A percentile compares a stretch with the other conserved stretches of the same genome.
Evolutionary conservation across 495 filamentous ascomycete species (phyloP).

Genomic region (Aspergillus incahuasiensis): DNA sequence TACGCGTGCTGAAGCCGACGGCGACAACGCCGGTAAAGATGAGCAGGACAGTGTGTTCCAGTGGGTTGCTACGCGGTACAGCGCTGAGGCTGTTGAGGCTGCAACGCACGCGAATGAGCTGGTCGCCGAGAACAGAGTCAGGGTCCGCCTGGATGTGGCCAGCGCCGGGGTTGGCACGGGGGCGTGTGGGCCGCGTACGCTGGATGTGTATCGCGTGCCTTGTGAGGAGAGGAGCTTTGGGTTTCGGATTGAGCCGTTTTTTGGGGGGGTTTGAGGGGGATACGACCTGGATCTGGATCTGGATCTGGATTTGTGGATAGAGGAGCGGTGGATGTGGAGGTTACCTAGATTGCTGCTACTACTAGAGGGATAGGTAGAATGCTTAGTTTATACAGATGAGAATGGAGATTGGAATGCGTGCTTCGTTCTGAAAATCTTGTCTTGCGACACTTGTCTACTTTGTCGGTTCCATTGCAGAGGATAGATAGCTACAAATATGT

Average conservation of each 20-base stretch:
- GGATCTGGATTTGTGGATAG: no score
- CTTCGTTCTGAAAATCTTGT: no score
- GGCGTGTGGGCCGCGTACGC: slow-evolving; percentile 54
- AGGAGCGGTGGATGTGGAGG: no score
- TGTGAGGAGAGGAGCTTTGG: slow-evolving; percentile 9
- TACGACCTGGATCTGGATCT: neutral
- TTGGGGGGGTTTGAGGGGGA: neutral
- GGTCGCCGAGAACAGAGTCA: slow-evolving; percentile 46
- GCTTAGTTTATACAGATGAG: no score
- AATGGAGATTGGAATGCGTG: no score
- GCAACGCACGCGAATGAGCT: slow-evolving; percentile 59
- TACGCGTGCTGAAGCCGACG: slow-evolving; percentile 3
- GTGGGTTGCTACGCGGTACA: slow-evolving; percentile 53
- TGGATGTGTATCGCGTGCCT: slow-evolving; percentile 45
- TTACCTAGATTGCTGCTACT: no score
- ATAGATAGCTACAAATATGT: no score
- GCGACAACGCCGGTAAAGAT: neutral
- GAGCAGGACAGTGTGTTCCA: slow-evolving; percentile 18
- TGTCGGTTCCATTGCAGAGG: no score
- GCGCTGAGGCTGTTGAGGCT: slow-evolving; percentile 48
- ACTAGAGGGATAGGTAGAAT: no score
- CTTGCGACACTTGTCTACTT: no score
- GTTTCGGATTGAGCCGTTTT: slow-evolving; percentile 4
- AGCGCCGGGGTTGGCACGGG: slow-evolving; percentile 57
- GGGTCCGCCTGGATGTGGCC: slow-evolving; percentile 54